Conservation (phyloP, 1,284 basidiomycete genomes). For the Ganoderma boninense region DNA sequence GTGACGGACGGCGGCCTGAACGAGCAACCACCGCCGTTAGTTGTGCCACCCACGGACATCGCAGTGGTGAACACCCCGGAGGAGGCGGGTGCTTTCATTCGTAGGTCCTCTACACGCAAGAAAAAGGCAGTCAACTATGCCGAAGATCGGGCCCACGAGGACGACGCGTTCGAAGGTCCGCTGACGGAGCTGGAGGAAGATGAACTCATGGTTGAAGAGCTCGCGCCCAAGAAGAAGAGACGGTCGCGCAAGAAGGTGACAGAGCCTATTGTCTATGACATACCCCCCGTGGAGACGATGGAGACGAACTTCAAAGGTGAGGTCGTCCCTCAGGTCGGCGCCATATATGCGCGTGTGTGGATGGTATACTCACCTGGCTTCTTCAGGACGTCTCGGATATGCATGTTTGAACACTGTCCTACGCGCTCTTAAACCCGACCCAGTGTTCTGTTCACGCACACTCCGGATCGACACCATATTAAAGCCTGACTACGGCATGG, state of each 20-base stretch:
- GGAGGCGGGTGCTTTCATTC: conserved; percentile 24
- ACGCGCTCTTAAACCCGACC: conserved; percentile 71
- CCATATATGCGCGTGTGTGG: neutral
- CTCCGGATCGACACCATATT: conserved; percentile 79
- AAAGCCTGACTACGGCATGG: conserved; percentile 74
- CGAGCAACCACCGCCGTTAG: neutral
- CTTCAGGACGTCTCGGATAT: conserved; percentile 72
- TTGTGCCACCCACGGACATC: conserved; percentile 2
- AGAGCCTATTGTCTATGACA: conserved; percentile 73
- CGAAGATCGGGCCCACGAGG: conserved; percentile 19
- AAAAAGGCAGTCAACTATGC: conserved; percentile 25
- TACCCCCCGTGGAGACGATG: conserved; percentile 71
- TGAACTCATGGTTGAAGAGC: conserved; percentile 28
- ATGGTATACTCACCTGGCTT: neutral
- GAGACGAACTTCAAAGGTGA: conserved; percentile 73
- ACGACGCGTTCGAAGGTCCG: conserved; percentile 38
- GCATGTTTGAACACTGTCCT: conserved; percentile 89
- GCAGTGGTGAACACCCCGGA: conserved; percentile 27
- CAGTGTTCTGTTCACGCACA: conserved; percentile 68
- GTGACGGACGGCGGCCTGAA: neutral
- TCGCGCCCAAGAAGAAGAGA: conserved; percentile 44
- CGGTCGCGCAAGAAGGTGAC: conserved; percentile 54
- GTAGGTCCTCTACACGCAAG: conserved; percentile 22
- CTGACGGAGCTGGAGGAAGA: conserved; percentile 35
- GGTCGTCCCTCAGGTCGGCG: conserved; percentile 20